Percentiles rank a stretch among this genome's conserved stretches.
Evolutionary conservation across 1,284 basidiomycete genomes (phyloP).

Genomic region (Cryptococcus depauperatus): DNA sequence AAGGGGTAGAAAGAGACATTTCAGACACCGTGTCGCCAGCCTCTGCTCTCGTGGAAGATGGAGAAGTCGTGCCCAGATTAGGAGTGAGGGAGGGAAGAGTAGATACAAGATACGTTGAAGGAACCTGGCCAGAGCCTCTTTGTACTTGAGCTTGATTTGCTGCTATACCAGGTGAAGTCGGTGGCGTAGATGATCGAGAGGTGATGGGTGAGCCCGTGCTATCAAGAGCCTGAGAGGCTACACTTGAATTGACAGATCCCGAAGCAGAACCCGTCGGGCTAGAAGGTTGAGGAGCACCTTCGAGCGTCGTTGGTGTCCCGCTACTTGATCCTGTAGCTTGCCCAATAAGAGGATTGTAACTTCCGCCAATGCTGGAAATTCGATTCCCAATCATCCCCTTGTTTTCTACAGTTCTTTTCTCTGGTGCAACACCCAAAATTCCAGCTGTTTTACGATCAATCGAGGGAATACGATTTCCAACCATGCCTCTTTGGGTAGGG

Average conservation of each 20-base stretch:
- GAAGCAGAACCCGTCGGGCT: constrained; percentile 17
- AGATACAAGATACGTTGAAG: constrained; percentile 22
- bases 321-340: constrained; percentile 9
- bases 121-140: constrained; percentile 7
- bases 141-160: neutral
- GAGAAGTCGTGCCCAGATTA: constrained; percentile 30
- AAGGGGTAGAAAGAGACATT: constrained; percentile 30
- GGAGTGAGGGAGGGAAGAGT: constrained; percentile 25
- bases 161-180: constrained; percentile 21
- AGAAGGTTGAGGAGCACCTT: constrained; percentile 15
- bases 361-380: constrained; percentile 22
- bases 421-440: constrained; percentile 10
- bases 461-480: constrained; percentile 39
- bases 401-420: constrained; percentile 31
- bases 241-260: constrained; percentile 27
- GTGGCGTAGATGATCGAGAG: constrained; percentile 23
- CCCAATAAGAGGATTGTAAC: constrained; percentile 2
- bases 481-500: constrained; percentile 24
- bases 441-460: constrained; percentile 40
- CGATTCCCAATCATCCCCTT: constrained; percentile 39
- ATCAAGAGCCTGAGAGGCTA: constrained; percentile 16
- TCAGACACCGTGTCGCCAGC: constrained; percentile 31
- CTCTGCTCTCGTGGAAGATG: constrained; percentile 39
- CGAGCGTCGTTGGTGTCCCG: neutral
- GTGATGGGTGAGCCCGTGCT: constrained; percentile 25